Percentiles rank a stretch among this genome's conserved stretches.
These are phyloP conservation scores for Fusarium solani-melongenae DNA, from an alignment of 2,329 filamentous ascomycete species.

Conservation along the genomic window DNA sequence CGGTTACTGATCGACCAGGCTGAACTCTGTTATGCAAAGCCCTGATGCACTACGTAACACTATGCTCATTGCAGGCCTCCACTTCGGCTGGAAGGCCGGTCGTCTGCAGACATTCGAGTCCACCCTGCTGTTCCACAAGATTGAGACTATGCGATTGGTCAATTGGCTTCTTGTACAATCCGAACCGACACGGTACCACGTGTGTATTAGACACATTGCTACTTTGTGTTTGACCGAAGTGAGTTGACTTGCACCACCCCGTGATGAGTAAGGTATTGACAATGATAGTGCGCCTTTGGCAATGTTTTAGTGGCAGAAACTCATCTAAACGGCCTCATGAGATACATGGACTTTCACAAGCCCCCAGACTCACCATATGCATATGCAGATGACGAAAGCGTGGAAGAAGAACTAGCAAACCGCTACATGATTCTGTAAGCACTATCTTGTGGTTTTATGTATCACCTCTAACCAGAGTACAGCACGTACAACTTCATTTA, in stretches of 20 bases:
- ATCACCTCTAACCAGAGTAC: background rate
- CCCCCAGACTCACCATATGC: background rate
- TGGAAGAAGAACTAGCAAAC: slow-evolving; percentile 33
- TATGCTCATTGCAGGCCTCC: slow-evolving; percentile 35
- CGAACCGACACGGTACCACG: background rate
- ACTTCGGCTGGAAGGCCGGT: slow-evolving; percentile 35
- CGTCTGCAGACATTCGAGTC: slow-evolving; percentile 23
- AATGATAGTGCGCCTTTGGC: slow-evolving; percentile 27
- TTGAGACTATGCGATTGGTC: slow-evolving; percentile 28
- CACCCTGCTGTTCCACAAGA: slow-evolving; percentile 36
- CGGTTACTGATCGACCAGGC: background rate
- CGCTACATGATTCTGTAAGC: slow-evolving; percentile 33
- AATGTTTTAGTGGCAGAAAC: slow-evolving; percentile 27
- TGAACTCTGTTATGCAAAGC: slow-evolving; percentile 16
- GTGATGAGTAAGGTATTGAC: background rate
- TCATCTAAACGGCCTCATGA: slow-evolving; percentile 33
- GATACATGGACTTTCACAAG: slow-evolving; percentile 33
- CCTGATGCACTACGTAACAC: slow-evolving; percentile 31
- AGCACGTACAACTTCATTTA: slow-evolving; percentile 38
- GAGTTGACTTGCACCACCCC: background rate
- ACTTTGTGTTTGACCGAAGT: slow-evolving; percentile 36
- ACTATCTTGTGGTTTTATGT: fast-evolving
- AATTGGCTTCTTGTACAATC: slow-evolving; percentile 19
- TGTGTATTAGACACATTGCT: slow-evolving; percentile 29
- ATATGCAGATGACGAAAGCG: background rate